phyloP scores from a whole-genome alignment of 78 protist species.

The Dictyostelium brefeldianum region DNA sequence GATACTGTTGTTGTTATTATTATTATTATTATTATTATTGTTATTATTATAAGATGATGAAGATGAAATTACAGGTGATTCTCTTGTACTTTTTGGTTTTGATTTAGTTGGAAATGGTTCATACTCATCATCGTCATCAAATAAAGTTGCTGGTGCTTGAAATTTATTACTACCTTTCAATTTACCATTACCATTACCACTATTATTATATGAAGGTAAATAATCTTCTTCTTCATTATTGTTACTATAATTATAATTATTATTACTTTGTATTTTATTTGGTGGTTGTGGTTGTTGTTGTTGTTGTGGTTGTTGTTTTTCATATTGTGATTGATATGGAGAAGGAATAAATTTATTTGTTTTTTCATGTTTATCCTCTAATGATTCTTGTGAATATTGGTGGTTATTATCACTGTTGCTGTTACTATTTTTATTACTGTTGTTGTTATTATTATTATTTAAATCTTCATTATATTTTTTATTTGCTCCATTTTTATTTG shows the following conservation, averaged over 20 bases:
- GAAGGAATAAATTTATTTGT: not conserved
- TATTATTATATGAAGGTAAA: not conserved
- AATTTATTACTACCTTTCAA: not conserved
- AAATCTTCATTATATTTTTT: not conserved
- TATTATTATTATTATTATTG: not conserved
- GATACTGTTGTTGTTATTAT: not conserved
- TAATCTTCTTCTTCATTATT: not conserved
- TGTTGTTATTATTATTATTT: not conserved
- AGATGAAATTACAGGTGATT: not conserved
- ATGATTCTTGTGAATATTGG: not conserved
- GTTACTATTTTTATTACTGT: not conserved
- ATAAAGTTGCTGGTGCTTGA: not conserved
- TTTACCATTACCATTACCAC: not conserved
- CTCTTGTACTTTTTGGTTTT: not conserved
- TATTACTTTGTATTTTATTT: not conserved
- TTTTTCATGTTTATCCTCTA: not conserved
- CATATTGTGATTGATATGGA: not conserved
- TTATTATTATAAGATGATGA: no score
- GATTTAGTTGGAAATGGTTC: not conserved
- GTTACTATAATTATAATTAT: not conserved
- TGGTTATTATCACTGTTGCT: no score
- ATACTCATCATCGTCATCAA: not conserved
- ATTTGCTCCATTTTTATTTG: not conserved
- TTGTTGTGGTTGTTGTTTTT: no score
- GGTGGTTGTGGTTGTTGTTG: no score